Conservation (phyloP, 176 grass and related monocot genomes). For the Poa annua region DNA sequence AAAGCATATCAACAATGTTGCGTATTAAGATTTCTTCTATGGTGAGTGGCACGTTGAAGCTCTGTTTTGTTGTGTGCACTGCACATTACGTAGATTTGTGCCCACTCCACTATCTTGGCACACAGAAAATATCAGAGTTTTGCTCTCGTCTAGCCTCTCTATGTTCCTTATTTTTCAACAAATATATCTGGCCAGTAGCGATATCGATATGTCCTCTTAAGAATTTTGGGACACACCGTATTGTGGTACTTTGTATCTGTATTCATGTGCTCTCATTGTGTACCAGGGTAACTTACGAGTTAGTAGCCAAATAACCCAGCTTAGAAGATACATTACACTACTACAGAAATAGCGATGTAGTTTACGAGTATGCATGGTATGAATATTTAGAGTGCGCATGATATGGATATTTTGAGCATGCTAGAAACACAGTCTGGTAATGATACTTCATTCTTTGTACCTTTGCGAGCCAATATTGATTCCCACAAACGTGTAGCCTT, state of each 20-base stretch:
- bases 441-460: slow-evolving; percentile 46
- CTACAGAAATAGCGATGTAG: background rate
- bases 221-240: background rate
- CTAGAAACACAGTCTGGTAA: slow-evolving; percentile 18
- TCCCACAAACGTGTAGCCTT: slow-evolving; percentile 95
- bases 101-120: background rate
- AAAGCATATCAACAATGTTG: background rate
- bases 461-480: slow-evolving; percentile 93
- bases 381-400: slow-evolving; percentile 10
- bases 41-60: background rate
- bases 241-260: background rate
- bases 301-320: background rate
- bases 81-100: background rate
- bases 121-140: background rate
- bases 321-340: background rate
- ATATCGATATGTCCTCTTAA: background rate
- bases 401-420: slow-evolving; percentile 23
- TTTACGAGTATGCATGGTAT: background rate
- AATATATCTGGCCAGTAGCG: background rate
- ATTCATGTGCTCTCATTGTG: background rate
- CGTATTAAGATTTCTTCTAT: background rate
- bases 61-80: background rate
- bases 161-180: background rate
- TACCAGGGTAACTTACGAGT: background rate
- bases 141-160: background rate